These are phyloP conservation scores for Acephala macrosclerotiorum DNA, from an alignment of 2,329 filamentous ascomycete genomes.

Conservation along the genomic window DNA sequence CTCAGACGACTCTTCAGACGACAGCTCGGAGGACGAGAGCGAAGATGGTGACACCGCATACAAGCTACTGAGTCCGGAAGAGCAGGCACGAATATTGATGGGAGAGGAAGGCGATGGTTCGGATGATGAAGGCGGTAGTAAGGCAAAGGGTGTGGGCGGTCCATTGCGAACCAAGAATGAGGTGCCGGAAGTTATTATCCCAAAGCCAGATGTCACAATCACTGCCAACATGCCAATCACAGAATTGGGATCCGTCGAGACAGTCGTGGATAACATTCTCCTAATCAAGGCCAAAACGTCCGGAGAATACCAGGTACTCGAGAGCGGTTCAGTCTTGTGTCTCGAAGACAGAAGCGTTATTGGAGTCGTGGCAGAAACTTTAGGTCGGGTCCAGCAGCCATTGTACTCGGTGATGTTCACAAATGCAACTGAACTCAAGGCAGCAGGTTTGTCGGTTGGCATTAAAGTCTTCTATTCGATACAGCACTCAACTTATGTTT, in stretches of 20 bases:
- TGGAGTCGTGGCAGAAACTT: conserved; percentile 82
- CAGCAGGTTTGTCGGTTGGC: conserved; percentile 72
- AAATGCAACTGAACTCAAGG: conserved; percentile 70
- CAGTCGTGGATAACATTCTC: conserved; percentile 78
- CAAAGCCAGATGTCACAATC: conserved; percentile 81
- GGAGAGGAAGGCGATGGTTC: conserved; percentile 75
- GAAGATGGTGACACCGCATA: conserved; percentile 65
- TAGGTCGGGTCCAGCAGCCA: conserved; percentile 86
- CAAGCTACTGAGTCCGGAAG: conserved; percentile 79
- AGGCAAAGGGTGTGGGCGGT: conserved; percentile 48
- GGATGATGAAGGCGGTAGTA: conserved; percentile 73
- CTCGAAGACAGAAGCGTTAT: conserved; percentile 77
- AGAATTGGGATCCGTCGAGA: conserved; percentile 77
- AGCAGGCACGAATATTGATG: conserved; percentile 87
- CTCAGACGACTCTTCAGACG: conserved; percentile 61
- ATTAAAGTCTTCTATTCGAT: conserved; percentile 81
- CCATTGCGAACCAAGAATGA: conserved; percentile 87
- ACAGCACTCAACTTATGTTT: conserved; percentile 81
- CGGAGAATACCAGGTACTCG: conserved; percentile 85
- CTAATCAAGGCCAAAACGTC: conserved; percentile 81
- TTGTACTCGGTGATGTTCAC: conserved; percentile 84
- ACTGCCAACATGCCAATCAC: conserved; percentile 79
- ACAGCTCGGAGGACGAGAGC: conserved; percentile 60
- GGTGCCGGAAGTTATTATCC: conserved; percentile 64
- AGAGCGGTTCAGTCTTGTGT: conserved; percentile 85